These are phyloP conservation scores for Hyphopichia burtonii DNA, from an alignment of 1,139 yeast species.

Conservation along the genomic window DNA sequence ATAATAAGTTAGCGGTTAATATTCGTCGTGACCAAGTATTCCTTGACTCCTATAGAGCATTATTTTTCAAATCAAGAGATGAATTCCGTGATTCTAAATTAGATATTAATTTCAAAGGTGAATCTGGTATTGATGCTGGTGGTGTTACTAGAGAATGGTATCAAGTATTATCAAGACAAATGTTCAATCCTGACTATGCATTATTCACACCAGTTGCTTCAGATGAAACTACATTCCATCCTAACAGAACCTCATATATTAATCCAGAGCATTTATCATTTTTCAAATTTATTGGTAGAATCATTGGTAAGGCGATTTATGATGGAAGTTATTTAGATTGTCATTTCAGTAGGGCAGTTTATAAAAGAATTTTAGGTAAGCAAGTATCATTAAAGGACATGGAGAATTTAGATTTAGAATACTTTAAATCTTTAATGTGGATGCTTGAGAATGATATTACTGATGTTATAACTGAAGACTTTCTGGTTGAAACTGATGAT, in stretches of 20 bases:
- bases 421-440: slow-evolving; percentile 91
- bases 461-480: slow-evolving; percentile 94
- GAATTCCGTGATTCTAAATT: slow-evolving; percentile 74
- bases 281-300: slow-evolving; percentile 91
- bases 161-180: slow-evolving; percentile 89
- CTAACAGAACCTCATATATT: slow-evolving; percentile 88
- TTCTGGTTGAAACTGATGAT: slow-evolving; percentile 90
- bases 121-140: slow-evolving; percentile 97
- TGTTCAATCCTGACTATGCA: slow-evolving; percentile 96
- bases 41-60: slow-evolving; percentile 81
- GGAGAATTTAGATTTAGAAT: slow-evolving; percentile 92
- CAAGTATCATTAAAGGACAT: slow-evolving; percentile 87
- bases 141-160: slow-evolving; percentile 98
- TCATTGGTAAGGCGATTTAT: slow-evolving; percentile 91
- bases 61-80: slow-evolving; percentile 77
- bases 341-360: slow-evolving; percentile 93
- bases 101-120: slow-evolving; percentile 84
- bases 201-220: slow-evolving; percentile 89
- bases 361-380: slow-evolving; percentile 79
- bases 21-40: slow-evolving; percentile 91
- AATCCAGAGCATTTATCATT: slow-evolving; percentile 92
- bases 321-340: slow-evolving; percentile 90
- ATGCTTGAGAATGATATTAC: slow-evolving; percentile 96
- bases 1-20: slow-evolving; percentile 55
- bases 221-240: slow-evolving; percentile 93